phyloP scores from a whole-genome alignment of 176 grass and related monocot species.

The Aegilops longissima region DNA sequence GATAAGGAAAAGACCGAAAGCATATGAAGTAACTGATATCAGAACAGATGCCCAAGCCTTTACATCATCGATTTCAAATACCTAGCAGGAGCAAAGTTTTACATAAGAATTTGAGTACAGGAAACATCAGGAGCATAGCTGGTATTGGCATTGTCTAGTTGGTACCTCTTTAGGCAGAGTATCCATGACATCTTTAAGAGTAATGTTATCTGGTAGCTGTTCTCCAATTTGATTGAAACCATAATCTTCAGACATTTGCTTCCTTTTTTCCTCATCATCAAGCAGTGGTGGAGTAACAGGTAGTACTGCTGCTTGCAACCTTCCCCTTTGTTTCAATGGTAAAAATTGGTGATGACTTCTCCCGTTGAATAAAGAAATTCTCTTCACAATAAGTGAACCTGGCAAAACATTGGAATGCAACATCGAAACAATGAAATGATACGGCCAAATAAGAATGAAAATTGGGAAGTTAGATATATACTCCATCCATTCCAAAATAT shows the following conservation, averaged over 20 bases:
- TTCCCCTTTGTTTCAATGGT: slow-evolving; percentile 24
- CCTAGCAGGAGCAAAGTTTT: slow-evolving; percentile 43
- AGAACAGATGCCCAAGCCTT: slow-evolving; percentile 92
- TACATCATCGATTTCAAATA: slow-evolving; percentile 83
- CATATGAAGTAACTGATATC: slow-evolving; percentile 82
- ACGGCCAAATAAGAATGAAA: neutral
- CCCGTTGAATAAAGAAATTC: slow-evolving; percentile 10
- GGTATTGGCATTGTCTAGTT: neutral
- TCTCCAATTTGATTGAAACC: slow-evolving; percentile 92
- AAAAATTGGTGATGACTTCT: slow-evolving; percentile 34
- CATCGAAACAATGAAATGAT: neutral
- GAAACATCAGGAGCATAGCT: slow-evolving; percentile 18
- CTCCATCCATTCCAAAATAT: neutral
- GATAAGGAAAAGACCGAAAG: slow-evolving; percentile 76
- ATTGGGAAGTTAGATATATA: neutral
- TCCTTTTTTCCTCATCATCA: slow-evolving; percentile 58
- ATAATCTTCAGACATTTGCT: slow-evolving; percentile 67
- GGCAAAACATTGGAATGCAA: neutral
- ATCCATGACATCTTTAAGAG: slow-evolving; percentile 91
- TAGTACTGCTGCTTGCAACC: slow-evolving; percentile 46
- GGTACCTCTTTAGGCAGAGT: slow-evolving; percentile 81
- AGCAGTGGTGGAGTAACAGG: slow-evolving; percentile 34
- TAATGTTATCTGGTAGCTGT: slow-evolving; percentile 68
- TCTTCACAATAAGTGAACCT: slow-evolving; percentile 41
- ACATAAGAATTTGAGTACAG: slow-evolving; percentile 6